phyloP scores from a whole-genome alignment of 345 rosid species.

The Durio zibethinus region DNA sequence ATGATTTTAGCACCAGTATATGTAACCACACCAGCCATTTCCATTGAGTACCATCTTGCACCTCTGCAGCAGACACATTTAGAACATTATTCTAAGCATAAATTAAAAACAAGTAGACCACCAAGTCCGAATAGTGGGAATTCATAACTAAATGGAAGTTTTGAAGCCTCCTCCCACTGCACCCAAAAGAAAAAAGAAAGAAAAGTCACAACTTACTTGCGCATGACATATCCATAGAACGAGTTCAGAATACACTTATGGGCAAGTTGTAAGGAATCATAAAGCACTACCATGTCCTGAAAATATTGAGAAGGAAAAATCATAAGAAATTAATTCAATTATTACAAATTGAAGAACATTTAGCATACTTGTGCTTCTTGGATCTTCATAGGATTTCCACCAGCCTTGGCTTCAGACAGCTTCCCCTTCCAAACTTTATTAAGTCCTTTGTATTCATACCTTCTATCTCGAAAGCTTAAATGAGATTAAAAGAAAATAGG shows the following conservation, averaged over 20 bases:
- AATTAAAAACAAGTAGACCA: conserved; percentile 11
- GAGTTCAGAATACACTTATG: conserved; percentile 97
- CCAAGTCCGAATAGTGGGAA: conserved; percentile 5
- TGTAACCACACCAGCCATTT: conserved; percentile 99
- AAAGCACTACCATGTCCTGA: conserved; percentile 97
- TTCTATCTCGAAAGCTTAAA: conserved; percentile 92
- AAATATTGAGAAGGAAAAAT: conserved; percentile 24
- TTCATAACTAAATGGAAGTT: conserved; percentile 13
- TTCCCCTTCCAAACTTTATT: conserved; percentile 98
- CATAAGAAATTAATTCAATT: conserved; percentile 6
- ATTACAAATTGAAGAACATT: conserved; percentile 6
- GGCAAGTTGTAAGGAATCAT: conserved; percentile 97
- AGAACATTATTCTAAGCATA: conserved; percentile 24
- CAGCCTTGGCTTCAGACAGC: conserved; percentile 90
- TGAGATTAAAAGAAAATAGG: conserved; percentile 23
- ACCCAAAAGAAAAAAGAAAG: neutral
- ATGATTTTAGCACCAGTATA: conserved; percentile 98
- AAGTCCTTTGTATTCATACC: conserved; percentile 95
- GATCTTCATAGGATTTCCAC: conserved; percentile 89
- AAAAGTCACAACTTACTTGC: conserved; percentile 60
- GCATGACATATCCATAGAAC: conserved; percentile 99
- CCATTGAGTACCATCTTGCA: conserved; percentile 99
- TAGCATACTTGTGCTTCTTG: conserved; percentile 87
- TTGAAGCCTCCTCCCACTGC: neutral
- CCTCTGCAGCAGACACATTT: conserved; percentile 53